A percentile compares a stretch with the other conserved stretches of the same genome.
These are phyloP conservation scores for Xerophyta viscosa DNA, from an alignment of 106 monocot species.

Conservation along the genomic window DNA sequence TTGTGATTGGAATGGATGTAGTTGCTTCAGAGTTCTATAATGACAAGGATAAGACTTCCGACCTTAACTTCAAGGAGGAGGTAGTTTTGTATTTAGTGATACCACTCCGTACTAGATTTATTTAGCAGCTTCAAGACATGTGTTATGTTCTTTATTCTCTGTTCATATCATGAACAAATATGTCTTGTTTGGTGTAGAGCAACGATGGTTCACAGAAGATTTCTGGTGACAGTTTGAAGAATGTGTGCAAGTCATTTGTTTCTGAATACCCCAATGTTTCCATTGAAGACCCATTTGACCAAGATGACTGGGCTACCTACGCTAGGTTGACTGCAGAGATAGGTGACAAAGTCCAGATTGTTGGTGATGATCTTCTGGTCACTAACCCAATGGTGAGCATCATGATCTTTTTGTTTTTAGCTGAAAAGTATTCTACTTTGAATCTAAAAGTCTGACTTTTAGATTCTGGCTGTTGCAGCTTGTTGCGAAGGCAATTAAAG, in stretches of 20 bases:
- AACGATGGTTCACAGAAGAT: constrained; percentile 98
- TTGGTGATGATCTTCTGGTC: constrained; percentile 98
- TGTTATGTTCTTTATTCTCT: not conserved
- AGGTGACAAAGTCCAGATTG: constrained; percentile 81
- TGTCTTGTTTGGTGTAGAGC: constrained; percentile 33
- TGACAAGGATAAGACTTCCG: constrained; percentile 42
- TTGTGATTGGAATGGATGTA: constrained; percentile 99
- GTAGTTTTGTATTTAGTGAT: constrained; percentile 17
- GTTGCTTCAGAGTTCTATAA: constrained; percentile 71
- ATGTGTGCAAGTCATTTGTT: constrained; percentile 93
- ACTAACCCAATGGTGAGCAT: constrained; percentile 86
- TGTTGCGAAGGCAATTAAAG: constrained; percentile 87
- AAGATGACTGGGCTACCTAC: constrained; percentile 94
- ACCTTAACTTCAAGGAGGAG: constrained; percentile 66
- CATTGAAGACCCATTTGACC: constrained; percentile 98
- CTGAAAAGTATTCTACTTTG: not conserved
- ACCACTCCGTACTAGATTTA: not conserved
- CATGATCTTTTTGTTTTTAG: not conserved
- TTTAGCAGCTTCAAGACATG: too few relatives aligned
- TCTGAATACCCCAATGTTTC: constrained; percentile 86
- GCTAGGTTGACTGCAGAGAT: constrained; percentile 83
- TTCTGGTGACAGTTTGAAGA: constrained; percentile 76
- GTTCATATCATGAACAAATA: not conserved
- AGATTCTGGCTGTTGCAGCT: constrained; percentile 37
- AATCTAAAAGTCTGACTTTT: not conserved